Conservation (phyloP, 225 moss, liverwort and hornwort species). For the Bryoerythrophyllum caledonicum region DNA sequence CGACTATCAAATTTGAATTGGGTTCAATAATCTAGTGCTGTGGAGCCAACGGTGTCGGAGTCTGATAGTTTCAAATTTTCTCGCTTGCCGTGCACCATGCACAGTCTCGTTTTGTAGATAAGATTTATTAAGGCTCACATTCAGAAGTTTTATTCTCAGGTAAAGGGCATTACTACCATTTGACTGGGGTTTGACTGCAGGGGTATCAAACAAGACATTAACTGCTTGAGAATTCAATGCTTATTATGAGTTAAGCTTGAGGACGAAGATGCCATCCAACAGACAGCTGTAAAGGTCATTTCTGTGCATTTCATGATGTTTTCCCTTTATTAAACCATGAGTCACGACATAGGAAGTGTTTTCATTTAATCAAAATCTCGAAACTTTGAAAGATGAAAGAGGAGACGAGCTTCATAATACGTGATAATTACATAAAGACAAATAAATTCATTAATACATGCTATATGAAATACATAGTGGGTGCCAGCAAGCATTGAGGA, state of each 20-base stretch:
- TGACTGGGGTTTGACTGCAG: not conserved
- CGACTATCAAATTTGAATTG: not conserved
- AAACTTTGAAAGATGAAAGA: not conserved
- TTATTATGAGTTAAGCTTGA: not conserved
- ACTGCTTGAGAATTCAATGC: not conserved
- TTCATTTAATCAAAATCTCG: not conserved
- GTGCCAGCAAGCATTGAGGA: not conserved
- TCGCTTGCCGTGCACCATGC: not conserved
- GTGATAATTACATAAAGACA: not conserved
- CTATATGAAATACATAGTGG: not conserved
- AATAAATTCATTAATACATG: not conserved
- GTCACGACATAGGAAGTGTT: no score
- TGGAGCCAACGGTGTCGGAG: constrained; percentile 3
- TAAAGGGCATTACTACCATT: not conserved
- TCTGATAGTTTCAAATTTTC: not conserved
- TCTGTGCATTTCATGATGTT: not conserved
- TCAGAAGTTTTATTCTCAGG: not conserved
- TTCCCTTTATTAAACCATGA: not conserved
- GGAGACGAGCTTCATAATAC: not conserved
- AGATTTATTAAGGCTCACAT: not conserved
- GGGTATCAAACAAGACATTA: not conserved
- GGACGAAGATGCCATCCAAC: not conserved
- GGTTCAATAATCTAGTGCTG: not conserved
- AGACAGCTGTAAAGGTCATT: not conserved
- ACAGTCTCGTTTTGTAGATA: not conserved